Percentiles rank a stretch among this genome's conserved stretches.
phyloP scores from a whole-genome alignment of 2,329 filamentous ascomycete species.

The Ophiostoma australiae region DNA sequence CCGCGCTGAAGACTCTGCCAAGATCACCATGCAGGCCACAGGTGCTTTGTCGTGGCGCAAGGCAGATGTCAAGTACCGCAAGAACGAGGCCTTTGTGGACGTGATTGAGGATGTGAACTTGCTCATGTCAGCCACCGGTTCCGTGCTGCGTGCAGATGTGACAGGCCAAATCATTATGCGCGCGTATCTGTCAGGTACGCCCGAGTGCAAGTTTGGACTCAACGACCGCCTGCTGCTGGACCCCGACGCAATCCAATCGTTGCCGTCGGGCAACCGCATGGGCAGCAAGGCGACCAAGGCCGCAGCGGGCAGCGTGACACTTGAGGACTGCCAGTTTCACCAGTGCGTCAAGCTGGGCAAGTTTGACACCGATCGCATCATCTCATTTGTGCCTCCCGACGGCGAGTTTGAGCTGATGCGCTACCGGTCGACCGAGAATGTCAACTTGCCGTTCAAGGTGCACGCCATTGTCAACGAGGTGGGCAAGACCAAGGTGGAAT shows the following conservation, averaged over 20 bases:
- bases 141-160: conserved; percentile 90
- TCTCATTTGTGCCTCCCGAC: conserved; percentile 93
- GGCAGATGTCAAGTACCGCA: conserved; percentile 96
- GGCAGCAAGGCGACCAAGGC: conserved; percentile 90
- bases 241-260: conserved; percentile 58
- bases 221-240: conserved; percentile 95
- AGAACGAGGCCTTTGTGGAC: conserved; percentile 98
- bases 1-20: conserved; percentile 84
- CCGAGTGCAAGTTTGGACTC: conserved; percentile 97
- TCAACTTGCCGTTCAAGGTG: conserved; percentile 97
- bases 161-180: conserved; percentile 98
- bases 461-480: conserved; percentile 98
- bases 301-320: conserved; percentile 86
- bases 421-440: conserved; percentile 96
- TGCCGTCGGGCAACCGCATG: conserved; percentile 69
- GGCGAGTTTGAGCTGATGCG: conserved; percentile 99
- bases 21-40: conserved; percentile 98
- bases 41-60: conserved; percentile 95
- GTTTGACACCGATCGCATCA: conserved; percentile 94
- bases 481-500: conserved; percentile 95
- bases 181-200: conserved; percentile 91
- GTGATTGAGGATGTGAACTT: conserved; percentile 99
- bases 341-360: conserved; percentile 97
- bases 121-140: conserved; percentile 96
- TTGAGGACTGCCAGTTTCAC: conserved; percentile 98